Percentiles rank a stretch among this genome's conserved stretches.
Evolutionary conservation across 148 eudicot genomes (phyloP).

Genomic region (Cornus suecica): DNA sequence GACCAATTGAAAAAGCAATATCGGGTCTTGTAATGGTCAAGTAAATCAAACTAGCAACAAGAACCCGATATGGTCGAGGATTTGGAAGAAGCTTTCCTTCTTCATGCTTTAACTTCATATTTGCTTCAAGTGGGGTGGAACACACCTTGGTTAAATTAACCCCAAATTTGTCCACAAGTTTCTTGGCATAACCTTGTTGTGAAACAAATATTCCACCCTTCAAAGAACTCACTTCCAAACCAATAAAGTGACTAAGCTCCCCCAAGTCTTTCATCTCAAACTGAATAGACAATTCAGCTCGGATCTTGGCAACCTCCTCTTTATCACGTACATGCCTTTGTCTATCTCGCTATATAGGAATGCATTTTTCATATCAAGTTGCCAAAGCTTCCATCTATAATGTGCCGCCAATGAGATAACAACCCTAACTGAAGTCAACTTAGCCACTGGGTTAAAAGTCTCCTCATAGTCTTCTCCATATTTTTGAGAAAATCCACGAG

Average conservation of each 20-base stretch:
- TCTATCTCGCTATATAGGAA: background rate
- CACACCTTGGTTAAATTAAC: background rate
- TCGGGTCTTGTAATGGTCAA: constrained; percentile 14
- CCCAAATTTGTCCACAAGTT: background rate
- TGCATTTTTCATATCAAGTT: background rate
- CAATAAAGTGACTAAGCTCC: constrained; percentile 4
- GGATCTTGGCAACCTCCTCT: background rate
- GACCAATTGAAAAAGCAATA: constrained; percentile 11
- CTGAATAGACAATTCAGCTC: background rate
- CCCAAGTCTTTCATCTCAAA: constrained; percentile 13
- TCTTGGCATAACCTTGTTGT: background rate
- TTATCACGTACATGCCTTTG: background rate
- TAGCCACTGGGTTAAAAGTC: background rate
- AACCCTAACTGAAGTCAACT: background rate
- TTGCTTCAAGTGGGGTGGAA: background rate
- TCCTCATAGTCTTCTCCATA: background rate
- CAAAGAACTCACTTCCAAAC: background rate
- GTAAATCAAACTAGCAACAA: constrained; percentile 16
- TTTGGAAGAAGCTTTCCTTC: background rate
- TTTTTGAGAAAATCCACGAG: background rate
- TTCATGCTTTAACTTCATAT: background rate
- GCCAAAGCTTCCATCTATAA: background rate
- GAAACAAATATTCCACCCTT: background rate
- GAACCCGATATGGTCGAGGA: background rate
- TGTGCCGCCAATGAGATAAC: background rate